Evolutionary conservation across 2,329 filamentous ascomycete species (phyloP).

Genomic region (Teratosphaeria nubilosa): DNA sequence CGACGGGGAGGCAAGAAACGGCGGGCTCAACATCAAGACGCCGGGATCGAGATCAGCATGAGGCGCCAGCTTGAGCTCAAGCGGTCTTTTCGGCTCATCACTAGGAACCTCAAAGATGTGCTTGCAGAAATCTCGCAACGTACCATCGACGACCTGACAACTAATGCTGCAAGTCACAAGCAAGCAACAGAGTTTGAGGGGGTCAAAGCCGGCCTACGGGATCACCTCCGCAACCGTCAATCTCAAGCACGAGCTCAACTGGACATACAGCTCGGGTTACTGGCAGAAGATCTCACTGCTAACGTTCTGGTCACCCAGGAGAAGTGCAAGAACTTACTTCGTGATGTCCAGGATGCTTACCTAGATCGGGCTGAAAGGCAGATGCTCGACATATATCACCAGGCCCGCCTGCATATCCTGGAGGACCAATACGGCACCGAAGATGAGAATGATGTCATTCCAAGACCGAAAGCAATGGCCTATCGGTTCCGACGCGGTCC

Average conservation of each 20-base stretch:
- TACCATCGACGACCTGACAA: conserved; percentile 47
- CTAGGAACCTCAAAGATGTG: conserved; percentile 52
- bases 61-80: conserved; percentile 56
- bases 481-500: conserved; percentile 16
- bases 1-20: conserved; percentile 28
- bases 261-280: conserved; percentile 27
- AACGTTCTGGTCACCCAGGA: conserved; percentile 29
- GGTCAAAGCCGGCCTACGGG: conserved; percentile 44
- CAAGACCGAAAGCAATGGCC: conserved; percentile 26
- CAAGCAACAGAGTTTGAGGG: conserved; percentile 41
- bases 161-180: conserved; percentile 44
- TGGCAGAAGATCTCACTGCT: conserved; percentile 25
- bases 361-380: conserved; percentile 21
- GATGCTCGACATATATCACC: conserved; percentile 18
- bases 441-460: conserved; percentile 28
- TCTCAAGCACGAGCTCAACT: conserved; percentile 29
- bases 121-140: conserved; percentile 56
- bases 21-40: conserved; percentile 37
- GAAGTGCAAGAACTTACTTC: conserved; percentile 24
- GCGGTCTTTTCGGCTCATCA: conserved; percentile 53
- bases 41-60: conserved; percentile 37
- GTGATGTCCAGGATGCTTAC: conserved; percentile 17
- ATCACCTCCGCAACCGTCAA: conserved; percentile 33
- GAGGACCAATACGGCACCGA: conserved; percentile 15
- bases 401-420: conserved; percentile 7